Evolutionary conservation across 805 yeast genomes (phyloP).

Genomic region (Metschnikowia aberdeeniae): DNA sequence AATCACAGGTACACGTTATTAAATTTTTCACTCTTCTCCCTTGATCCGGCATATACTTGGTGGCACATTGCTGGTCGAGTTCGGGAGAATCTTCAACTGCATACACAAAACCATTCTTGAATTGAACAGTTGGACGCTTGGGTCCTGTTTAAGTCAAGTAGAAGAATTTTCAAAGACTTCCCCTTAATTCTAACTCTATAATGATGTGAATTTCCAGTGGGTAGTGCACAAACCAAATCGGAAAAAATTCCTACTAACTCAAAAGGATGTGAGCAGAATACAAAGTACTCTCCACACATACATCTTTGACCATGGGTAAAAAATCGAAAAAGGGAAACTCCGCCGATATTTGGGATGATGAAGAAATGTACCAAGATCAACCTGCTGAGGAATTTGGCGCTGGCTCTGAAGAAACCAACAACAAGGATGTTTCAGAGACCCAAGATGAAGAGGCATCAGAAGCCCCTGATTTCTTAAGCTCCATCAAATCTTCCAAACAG

Average conservation of each 20-base stretch:
- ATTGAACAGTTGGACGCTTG: too few species aligned
- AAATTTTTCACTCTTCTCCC: conserved; percentile 5
- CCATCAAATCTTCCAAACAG: conserved; percentile 74
- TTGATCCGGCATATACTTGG: conserved; percentile 3
- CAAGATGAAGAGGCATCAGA: conserved; percentile 8
- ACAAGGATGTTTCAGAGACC: conserved; percentile 8
- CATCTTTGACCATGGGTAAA: conserved; percentile 32
- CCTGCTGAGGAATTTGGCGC: conserved; percentile 33
- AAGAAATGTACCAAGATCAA: conserved; percentile 45
- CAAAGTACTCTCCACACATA: not conserved
- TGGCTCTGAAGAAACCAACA: conserved; percentile 13
- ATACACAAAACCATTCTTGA: not conserved
- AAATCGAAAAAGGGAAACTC: conserved; percentile 51
- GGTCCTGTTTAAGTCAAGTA: too few species aligned
- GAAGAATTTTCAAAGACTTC: too few species aligned
- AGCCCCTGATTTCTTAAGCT: conserved; percentile 65
- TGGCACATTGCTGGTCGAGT: not conserved
- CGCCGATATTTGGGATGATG: conserved; percentile 80
- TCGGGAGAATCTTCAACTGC: not conserved
- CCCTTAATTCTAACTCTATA: not conserved
- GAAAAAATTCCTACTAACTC: conserved; percentile 5
- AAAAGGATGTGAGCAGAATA: not conserved
- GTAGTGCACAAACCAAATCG: conserved; percentile 8
- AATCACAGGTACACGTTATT: not conserved
- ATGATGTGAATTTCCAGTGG: not conserved